Evolutionary conservation across 75 land plant genomes (phyloP).

Genomic region (Picea glauca): DNA sequence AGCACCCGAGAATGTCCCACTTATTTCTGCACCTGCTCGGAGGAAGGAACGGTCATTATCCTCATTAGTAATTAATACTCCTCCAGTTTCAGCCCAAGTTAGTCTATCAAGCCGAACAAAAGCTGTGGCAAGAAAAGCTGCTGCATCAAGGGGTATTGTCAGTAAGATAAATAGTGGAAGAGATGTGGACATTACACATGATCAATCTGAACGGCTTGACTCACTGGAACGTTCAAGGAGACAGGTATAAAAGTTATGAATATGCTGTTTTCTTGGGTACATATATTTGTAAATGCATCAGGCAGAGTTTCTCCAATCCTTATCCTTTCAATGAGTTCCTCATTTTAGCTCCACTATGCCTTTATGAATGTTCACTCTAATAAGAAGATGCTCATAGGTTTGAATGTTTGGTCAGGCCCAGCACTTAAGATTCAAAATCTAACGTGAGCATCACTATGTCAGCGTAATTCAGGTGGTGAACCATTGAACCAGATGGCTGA

Average conservation of each 20-base stretch:
- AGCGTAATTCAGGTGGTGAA: slow-evolving; percentile 31
- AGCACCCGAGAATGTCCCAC: slow-evolving; percentile 39
- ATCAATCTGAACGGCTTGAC: slow-evolving; percentile 30
- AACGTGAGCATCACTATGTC: slow-evolving; percentile 1
- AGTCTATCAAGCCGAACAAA: slow-evolving; percentile 61
- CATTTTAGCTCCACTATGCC: not conserved
- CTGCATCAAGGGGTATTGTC: slow-evolving; percentile 29
- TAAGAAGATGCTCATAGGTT: not conserved
- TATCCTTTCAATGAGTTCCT: not conserved
- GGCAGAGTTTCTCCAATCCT: not conserved
- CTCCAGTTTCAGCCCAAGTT: slow-evolving; percentile 48
- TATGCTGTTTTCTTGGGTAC: slow-evolving; percentile 7
- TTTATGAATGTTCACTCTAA: not conserved
- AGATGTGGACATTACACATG: slow-evolving; percentile 31
- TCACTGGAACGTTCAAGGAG: slow-evolving; percentile 25
- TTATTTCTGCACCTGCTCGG: slow-evolving; percentile 35
- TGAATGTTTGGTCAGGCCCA: not conserved
- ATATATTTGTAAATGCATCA: not conserved
- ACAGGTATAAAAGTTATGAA: not conserved
- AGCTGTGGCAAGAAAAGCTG: slow-evolving; percentile 41
- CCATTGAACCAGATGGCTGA: slow-evolving; percentile 23
- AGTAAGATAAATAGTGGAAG: slow-evolving; percentile 32
- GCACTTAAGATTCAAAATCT: not conserved
- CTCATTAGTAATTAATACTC: slow-evolving; percentile 68
- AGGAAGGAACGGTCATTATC: slow-evolving; percentile 92